These are phyloP conservation scores for Psilocybe azurescens DNA, from an alignment of 768 basidiomycete genomes.

Conservation along the genomic window DNA sequence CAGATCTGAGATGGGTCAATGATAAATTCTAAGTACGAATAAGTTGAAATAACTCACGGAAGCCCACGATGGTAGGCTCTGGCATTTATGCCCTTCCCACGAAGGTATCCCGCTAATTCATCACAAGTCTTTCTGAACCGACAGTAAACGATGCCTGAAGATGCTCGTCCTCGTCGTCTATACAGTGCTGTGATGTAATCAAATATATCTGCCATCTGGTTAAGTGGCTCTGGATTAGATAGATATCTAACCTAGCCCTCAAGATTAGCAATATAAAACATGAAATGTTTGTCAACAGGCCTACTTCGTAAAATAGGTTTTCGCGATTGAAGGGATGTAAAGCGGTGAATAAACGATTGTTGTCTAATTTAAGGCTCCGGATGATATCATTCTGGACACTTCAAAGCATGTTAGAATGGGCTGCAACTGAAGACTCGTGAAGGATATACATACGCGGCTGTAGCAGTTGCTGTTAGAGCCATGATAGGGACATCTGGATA, in stretches of 20 bases:
- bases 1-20: slow-evolving; percentile 37
- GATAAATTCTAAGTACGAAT: neutral
- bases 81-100: slow-evolving; percentile 68
- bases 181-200: slow-evolving; percentile 72
- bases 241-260: slow-evolving; percentile 63
- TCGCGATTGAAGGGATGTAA: slow-evolving; percentile 81
- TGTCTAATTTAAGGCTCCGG: slow-evolving; percentile 62
- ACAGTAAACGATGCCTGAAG: slow-evolving; percentile 82
- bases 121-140: slow-evolving; percentile 71
- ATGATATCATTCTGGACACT: slow-evolving; percentile 83
- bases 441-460: slow-evolving; percentile 53
- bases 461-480: slow-evolving; percentile 88
- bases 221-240: slow-evolving; percentile 50
- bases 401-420: neutral
- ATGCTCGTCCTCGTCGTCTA: slow-evolving; percentile 58
- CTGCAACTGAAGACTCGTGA: too few species aligned
- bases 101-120: slow-evolving; percentile 66
- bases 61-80: slow-evolving; percentile 80
- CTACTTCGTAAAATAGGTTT: slow-evolving; percentile 84
- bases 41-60: slow-evolving; percentile 38
- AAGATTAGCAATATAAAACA: too few species aligned
- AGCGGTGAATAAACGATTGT: slow-evolving; percentile 61
- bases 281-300: neutral
- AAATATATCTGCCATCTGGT: slow-evolving; percentile 67
- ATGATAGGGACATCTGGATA: slow-evolving; percentile 81